Percentiles rank a stretch among this genome's conserved stretches.
phyloP scores from a whole-genome alignment of 148 eudicot genomes.

The Rhododendron molle region DNA sequence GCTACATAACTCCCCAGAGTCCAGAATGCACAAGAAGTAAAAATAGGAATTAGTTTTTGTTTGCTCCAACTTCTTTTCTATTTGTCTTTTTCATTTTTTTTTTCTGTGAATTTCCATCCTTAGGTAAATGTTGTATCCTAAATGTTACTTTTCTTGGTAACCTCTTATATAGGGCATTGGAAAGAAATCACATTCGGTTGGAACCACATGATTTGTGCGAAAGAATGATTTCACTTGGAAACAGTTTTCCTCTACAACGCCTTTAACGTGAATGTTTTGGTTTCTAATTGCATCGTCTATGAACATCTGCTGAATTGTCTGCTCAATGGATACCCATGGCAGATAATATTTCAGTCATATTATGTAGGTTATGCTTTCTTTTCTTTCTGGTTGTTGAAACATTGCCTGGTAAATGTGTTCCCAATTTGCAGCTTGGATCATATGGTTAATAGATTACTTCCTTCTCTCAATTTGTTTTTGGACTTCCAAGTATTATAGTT shows the following conservation, averaged over 20 bases:
- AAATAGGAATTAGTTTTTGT: not conserved
- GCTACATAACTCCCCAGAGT: conserved; percentile 53
- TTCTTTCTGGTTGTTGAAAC: too few species aligned
- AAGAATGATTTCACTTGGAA: not conserved
- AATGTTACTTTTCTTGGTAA: conserved; percentile 12
- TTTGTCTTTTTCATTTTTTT: not conserved
- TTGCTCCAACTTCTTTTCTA: not conserved
- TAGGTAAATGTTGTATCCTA: conserved; percentile 9
- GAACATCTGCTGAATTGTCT: not conserved
- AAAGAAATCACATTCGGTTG: not conserved
- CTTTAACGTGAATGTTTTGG: not conserved
- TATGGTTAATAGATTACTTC: too few species aligned
- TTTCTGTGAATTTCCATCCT: not conserved
- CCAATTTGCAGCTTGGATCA: too few species aligned
- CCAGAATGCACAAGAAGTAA: conserved; percentile 42
- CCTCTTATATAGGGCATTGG: conserved; percentile 2
- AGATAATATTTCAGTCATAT: not conserved
- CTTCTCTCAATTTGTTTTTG: too few species aligned
- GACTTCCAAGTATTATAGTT: too few species aligned
- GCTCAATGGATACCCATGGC: not conserved
- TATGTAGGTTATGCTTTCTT: not conserved
- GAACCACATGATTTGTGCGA: not conserved
- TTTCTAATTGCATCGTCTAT: not conserved
- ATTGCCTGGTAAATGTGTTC: too few species aligned
- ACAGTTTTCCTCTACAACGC: not conserved